Conservation (phyloP, 2,329 filamentous ascomycete genomes). For the Pseudogymnoascus verrucosus region DNA sequence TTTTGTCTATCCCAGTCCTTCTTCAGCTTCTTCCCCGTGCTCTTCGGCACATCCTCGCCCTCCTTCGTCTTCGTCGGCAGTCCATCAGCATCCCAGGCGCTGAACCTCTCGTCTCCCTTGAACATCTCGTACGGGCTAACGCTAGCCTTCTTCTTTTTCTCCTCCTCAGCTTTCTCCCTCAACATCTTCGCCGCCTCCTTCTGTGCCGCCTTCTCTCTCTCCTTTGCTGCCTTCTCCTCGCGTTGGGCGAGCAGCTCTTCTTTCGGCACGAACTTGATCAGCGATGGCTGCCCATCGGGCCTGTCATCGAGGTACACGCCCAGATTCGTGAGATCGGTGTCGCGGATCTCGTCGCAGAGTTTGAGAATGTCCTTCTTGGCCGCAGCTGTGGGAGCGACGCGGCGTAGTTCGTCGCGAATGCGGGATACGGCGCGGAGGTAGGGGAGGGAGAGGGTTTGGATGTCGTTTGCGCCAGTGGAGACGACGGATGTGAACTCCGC, state of each 20-base stretch:
- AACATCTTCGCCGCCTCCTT: slow-evolving; percentile 44
- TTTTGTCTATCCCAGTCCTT: slow-evolving; percentile 91
- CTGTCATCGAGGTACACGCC: slow-evolving; percentile 86
- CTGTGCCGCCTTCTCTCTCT: slow-evolving; percentile 53
- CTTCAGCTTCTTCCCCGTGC: slow-evolving; percentile 67
- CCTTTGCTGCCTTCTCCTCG: slow-evolving; percentile 51
- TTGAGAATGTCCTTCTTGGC: slow-evolving; percentile 64
- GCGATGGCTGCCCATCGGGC: slow-evolving; percentile 54
- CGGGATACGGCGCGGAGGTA: slow-evolving; percentile 48
- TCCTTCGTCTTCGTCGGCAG: slow-evolving; percentile 69
- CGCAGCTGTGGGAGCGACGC: slow-evolving; percentile 41
- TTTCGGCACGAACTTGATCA: slow-evolving; percentile 60
- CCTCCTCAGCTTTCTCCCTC: slow-evolving; percentile 42
- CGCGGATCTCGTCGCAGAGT: slow-evolving; percentile 73
- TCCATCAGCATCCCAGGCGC: slow-evolving; percentile 75
- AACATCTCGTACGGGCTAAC: slow-evolving; percentile 49
- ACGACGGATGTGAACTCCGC: slow-evolving; percentile 40
- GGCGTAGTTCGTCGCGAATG: slow-evolving; percentile 54
- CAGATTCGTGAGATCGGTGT: slow-evolving; percentile 71
- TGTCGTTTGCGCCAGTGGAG: slow-evolving; percentile 39
- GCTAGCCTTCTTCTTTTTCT: slow-evolving; percentile 51
- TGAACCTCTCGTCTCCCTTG: slow-evolving; percentile 50
- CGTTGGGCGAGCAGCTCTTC: slow-evolving; percentile 49
- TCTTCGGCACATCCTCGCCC: slow-evolving; percentile 75
- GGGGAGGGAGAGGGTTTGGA: slow-evolving; percentile 45